Conservation (phyloP, 768 basidiomycete genomes). For the Glaciozyma antarctica region DNA sequence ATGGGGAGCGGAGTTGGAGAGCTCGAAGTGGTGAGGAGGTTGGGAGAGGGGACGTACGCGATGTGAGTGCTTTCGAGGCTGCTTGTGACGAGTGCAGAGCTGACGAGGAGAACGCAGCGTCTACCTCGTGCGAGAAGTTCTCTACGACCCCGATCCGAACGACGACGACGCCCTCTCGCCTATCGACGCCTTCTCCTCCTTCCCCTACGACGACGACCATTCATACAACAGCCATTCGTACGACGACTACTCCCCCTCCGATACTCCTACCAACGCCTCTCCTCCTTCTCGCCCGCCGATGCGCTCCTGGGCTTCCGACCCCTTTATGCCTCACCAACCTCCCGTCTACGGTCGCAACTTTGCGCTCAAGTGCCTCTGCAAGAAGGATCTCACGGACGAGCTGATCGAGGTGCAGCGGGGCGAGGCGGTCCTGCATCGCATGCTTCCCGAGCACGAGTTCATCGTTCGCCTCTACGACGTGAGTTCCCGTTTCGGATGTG, state of each 20-base stretch:
- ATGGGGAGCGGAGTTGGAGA: conserved; percentile 26
- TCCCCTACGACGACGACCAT: conserved; percentile 13
- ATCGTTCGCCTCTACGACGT: conserved; percentile 82
- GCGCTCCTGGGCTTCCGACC: conserved; percentile 29
- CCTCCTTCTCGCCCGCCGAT: conserved; percentile 13
- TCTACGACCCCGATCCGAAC: conserved; percentile 29
- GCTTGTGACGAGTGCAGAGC: not conserved
- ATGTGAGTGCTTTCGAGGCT: conserved; percentile 9
- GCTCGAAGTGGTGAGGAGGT: conserved; percentile 33
- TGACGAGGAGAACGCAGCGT: conserved; percentile 20
- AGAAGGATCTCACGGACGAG: conserved; percentile 82
- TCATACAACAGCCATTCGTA: not conserved
- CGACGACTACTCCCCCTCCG: not conserved
- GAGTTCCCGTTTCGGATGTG: not conserved
- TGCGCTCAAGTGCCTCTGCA: conserved; percentile 94
- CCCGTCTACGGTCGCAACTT: conserved; percentile 51
- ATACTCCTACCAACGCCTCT: not conserved
- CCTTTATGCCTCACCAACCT: conserved; percentile 48
- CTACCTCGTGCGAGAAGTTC: conserved; percentile 36
- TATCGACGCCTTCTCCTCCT: conserved; percentile 28
- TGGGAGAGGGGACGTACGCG: conserved; percentile 32
- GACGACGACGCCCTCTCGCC: conserved; percentile 29
- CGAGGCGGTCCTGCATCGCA: conserved; percentile 94
- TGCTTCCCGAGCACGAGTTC: conserved; percentile 76
- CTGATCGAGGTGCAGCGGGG: conserved; percentile 79